A percentile compares a stretch with the other conserved stretches of the same genome.
Conservation (phyloP, 495 filamentous ascomycete genomes). For the Bombardia bombarda region DNA sequence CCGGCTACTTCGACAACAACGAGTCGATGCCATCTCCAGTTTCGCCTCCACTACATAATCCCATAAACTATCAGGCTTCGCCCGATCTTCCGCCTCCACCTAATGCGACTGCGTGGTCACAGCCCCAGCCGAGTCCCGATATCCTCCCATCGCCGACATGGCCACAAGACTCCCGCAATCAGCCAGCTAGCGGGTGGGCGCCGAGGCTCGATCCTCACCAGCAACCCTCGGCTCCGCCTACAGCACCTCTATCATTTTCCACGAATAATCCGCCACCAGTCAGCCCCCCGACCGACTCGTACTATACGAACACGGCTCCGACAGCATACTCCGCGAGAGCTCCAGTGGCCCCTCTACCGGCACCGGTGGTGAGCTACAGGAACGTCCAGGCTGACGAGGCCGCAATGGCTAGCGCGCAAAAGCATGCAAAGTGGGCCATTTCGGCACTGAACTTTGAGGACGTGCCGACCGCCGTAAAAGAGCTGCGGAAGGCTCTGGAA, state of each 20-base stretch:
- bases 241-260: too few species aligned
- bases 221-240: slow-evolving; percentile 16
- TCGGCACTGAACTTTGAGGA: slow-evolving; percentile 97
- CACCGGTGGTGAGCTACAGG: slow-evolving; percentile 6
- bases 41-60: slow-evolving; percentile 13
- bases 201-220: slow-evolving; percentile 6
- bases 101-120: slow-evolving; percentile 10
- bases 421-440: slow-evolving; percentile 95
- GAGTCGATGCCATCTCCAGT: slow-evolving; percentile 16
- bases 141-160: slow-evolving; percentile 16
- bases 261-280: slow-evolving; percentile 17
- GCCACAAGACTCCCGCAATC: slow-evolving; percentile 6
- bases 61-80: slow-evolving; percentile 7
- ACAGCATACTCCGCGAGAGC: slow-evolving; percentile 9
- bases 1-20: slow-evolving; percentile 15
- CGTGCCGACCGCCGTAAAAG: slow-evolving; percentile 80
- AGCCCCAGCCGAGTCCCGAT: slow-evolving; percentile 12
- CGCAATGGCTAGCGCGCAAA: slow-evolving; percentile 72
- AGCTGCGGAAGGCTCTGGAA: slow-evolving; percentile 67
- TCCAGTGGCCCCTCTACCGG: slow-evolving; percentile 5
- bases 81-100: slow-evolving; percentile 14
- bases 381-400: slow-evolving; percentile 53
- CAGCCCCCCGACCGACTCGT: slow-evolving; percentile 13
- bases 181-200: slow-evolving; percentile 5
- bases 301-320: slow-evolving; percentile 14